Base-by-base conservation (phyloP, 2,329 filamentous ascomycete genomes). In the Aspergillus sp. region DNA sequence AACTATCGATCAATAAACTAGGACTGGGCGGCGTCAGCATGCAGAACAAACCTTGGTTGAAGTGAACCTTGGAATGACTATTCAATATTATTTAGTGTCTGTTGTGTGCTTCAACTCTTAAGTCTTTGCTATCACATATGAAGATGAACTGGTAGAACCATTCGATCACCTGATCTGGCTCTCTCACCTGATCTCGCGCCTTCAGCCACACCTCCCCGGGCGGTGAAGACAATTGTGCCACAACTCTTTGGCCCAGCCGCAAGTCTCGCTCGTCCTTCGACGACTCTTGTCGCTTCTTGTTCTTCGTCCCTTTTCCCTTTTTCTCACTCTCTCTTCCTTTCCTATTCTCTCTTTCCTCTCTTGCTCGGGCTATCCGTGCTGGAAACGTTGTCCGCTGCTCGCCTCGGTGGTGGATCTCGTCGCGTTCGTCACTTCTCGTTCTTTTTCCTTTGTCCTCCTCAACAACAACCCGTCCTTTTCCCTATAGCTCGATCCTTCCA, bases 251-350 rank as follows among this genome's bases (percentile, higher is more conserved):
- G 4, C 14, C 6, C 36, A 7, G 14, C 16, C 16, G 36, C 36
- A 16, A 42, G 36, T n/a, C 36, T 42, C 36, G 12, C 36, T 42
- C 36, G 36, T n/a, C 36, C 2, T 14, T 39, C 36, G 36, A 24
- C 24, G 24, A 24, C 31, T 32, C 31, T 5, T 12, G 32, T 42
- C 16, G 16, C 16, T 42, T 42, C 36, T 42, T 42, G 14, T 39
- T 42, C 24, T 49, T 49, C 51, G 26, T 36, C 31, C 32, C 31
- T 20, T 26, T 47, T 24, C 20, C 24, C 16, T 39, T 36, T 47
- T 10, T 22, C 52, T 54, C 22, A 18, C 50, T 59, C 54, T 49
- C 55, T 56, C 29, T n/a, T n/a, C n/a, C 22, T n/a, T 39, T 16
- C 36, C 26, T 22, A 11, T 22, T 39, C 47, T 5, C 14, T 16